These are phyloP conservation scores for Sclerotinia sclerotiorum DNA, from an alignment of 2,329 filamentous ascomycete species.

Conservation along the genomic window DNA sequence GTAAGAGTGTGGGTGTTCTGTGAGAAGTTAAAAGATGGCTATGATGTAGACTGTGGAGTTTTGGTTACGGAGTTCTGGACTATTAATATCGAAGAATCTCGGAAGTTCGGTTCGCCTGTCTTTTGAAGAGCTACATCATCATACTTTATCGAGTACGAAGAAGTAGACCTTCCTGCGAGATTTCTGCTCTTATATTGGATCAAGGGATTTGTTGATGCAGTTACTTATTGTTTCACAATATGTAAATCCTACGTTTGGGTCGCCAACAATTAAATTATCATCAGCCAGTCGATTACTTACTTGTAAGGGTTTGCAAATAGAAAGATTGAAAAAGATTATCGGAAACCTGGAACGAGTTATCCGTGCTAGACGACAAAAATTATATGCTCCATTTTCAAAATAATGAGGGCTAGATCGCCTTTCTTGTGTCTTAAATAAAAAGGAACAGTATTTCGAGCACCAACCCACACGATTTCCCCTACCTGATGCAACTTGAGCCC, in stretches of 20 bases:
- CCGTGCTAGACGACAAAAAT: neutral
- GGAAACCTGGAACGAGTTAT: neutral
- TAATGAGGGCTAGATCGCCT: neutral
- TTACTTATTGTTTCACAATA: constrained; percentile 3
- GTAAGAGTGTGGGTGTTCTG: constrained; percentile 35
- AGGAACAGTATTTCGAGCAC: neutral
- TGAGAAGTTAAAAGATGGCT: constrained; percentile 1
- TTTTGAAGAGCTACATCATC: neutral
- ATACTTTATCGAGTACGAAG: neutral
- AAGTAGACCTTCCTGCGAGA: neutral
- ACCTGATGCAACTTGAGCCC: neutral
- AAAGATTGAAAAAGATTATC: neutral
- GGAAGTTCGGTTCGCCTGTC: neutral
- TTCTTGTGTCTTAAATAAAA: neutral
- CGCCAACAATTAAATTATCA: neutral
- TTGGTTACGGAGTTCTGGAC: neutral
- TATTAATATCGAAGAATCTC: neutral
- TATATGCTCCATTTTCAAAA: neutral
- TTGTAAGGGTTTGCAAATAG: neutral
- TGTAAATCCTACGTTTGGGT: neutral
- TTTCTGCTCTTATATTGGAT: constrained; percentile 1
- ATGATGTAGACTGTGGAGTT: neutral
- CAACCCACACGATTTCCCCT: neutral
- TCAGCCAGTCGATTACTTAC: constrained; percentile 9
- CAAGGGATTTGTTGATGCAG: neutral